Percentiles rank a stretch among this genome's conserved stretches.
phyloP scores from a whole-genome alignment of 345 rosid genomes.

The Trapa bicornis region DNA sequence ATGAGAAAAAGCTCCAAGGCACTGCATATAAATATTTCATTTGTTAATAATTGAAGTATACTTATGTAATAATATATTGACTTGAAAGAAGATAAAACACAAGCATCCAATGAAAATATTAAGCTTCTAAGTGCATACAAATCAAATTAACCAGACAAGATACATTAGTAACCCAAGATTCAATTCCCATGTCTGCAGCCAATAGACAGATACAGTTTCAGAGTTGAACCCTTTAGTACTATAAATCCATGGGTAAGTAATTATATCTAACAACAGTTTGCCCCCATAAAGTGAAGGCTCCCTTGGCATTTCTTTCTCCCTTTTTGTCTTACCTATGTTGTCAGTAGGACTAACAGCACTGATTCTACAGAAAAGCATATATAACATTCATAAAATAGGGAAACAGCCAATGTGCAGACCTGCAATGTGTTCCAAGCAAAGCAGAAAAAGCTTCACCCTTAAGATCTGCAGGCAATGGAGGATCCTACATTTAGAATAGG shows the following conservation, averaged over 20 bases:
- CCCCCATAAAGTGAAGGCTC: no score
- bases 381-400: not conserved
- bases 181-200: not conserved
- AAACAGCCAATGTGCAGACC: conserved; percentile 27
- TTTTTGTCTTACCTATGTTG: no score
- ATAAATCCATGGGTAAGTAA: not conserved
- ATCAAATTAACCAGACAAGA: not conserved
- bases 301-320: no score
- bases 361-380: not conserved
- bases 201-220: not conserved
- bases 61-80: not conserved
- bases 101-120: not conserved
- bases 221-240: not conserved
- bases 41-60: conserved; percentile 1
- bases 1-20: conserved; percentile 91
- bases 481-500: conserved; percentile 39
- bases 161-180: not conserved
- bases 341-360: no score
- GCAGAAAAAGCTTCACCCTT: conserved; percentile 71
- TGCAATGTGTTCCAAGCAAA: conserved; percentile 77
- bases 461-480: conserved; percentile 77
- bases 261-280: no score
- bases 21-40: conserved; percentile 31
- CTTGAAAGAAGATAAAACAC: not conserved
- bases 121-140: not conserved